Conservation (phyloP, 495 filamentous ascomycete species). For the Thozetella sp. region DNA sequence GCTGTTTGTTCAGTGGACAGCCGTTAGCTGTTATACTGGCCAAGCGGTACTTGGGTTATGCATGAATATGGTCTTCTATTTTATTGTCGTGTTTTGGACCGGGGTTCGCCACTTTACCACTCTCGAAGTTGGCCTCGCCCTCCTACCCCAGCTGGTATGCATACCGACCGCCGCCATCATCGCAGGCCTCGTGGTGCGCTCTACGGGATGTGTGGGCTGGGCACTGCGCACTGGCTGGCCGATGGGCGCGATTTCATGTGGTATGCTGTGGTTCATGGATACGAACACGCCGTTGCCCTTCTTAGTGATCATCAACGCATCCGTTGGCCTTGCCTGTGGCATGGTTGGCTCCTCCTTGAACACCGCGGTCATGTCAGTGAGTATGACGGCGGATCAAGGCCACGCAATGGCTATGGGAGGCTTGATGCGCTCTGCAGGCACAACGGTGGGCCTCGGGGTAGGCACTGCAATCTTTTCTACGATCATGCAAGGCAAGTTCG, state of each 20-base stretch:
- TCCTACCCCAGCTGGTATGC: constrained; percentile 56
- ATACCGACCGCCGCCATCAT: constrained; percentile 47
- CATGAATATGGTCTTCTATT: constrained; percentile 56
- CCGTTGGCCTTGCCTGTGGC: constrained; percentile 56
- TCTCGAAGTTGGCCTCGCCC: constrained; percentile 61
- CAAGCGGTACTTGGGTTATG: constrained; percentile 50
- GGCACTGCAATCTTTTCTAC: constrained; percentile 63
- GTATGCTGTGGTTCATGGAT: constrained; percentile 53
- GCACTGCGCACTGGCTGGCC: constrained; percentile 59
- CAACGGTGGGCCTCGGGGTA: constrained; percentile 50
- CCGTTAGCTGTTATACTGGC: constrained; percentile 33
- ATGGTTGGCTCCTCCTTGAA: constrained; percentile 54
- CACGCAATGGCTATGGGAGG: constrained; percentile 60
- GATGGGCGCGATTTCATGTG: constrained; percentile 44
- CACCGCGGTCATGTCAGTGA: constrained; percentile 47
- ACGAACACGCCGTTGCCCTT: constrained; percentile 38
- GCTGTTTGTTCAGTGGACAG: constrained; percentile 44
- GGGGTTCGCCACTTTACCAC: constrained; percentile 60
- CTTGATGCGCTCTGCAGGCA: constrained; percentile 61
- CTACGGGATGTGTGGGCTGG: constrained; percentile 48
- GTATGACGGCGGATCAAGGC: constrained; percentile 45
- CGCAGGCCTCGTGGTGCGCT: constrained; percentile 50
- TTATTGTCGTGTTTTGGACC: constrained; percentile 68
- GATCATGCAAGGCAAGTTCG: constrained; percentile 49
- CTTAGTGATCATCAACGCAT: constrained; percentile 56